Conservation (phyloP, 2,329 filamentous ascomycete genomes). For the Cadophora sp. region DNA sequence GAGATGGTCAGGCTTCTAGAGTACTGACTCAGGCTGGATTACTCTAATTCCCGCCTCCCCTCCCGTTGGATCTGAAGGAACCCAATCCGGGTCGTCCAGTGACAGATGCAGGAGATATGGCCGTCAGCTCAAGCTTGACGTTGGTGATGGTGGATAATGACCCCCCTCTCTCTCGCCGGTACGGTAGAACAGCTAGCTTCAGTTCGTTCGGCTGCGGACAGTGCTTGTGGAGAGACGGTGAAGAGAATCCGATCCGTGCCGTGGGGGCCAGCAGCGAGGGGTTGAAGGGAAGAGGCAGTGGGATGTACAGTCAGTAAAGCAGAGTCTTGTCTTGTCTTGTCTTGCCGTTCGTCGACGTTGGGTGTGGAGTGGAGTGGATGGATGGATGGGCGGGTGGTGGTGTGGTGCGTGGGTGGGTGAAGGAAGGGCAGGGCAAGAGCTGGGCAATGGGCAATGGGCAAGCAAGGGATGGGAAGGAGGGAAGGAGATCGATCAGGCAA, state of each 20-base stretch:
- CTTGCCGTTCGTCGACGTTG: not conserved
- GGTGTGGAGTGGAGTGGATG: not conserved
- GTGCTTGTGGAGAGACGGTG: not conserved
- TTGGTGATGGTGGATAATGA: not conserved
- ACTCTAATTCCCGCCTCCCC: not conserved
- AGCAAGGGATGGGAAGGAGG: too few relatives aligned
- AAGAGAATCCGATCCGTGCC: slow-evolving; percentile 2
- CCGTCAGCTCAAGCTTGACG: not conserved
- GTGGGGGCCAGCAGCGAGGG: not conserved
- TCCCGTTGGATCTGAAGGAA: not conserved
- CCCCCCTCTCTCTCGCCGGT: not conserved
- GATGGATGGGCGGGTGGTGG: too few relatives aligned
- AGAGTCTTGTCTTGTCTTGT: slow-evolving; percentile 4
- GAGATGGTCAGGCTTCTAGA: not conserved
- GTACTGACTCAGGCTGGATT: not conserved
- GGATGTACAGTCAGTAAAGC: too few relatives aligned
- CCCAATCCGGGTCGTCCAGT: not conserved
- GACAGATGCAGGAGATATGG: not conserved
- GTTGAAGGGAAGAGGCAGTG: not conserved
- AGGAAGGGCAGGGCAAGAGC: too few relatives aligned
- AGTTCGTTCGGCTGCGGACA: slow-evolving; percentile 13
- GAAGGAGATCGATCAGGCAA: too few relatives aligned
- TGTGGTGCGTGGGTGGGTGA: not conserved
- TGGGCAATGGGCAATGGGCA: too few relatives aligned
- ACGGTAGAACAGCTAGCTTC: not conserved